A percentile compares a stretch with the other conserved stretches of the same genome.
phyloP scores from a whole-genome alignment of 306 rosid genomes.

The Carpinus fangiana region DNA sequence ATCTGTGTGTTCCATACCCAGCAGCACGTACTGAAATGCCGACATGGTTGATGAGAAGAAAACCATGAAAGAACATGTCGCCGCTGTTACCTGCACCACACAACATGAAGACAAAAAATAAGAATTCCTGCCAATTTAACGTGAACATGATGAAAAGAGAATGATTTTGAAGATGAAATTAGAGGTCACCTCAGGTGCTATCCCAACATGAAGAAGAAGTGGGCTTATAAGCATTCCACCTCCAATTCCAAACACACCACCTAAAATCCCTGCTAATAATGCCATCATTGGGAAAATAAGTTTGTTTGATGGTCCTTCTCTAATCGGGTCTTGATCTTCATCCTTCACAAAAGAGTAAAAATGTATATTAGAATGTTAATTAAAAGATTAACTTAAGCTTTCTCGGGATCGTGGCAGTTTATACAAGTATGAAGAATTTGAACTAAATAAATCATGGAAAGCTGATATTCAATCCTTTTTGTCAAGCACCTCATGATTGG shows the following conservation, averaged over 20 bases:
- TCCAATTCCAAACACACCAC: conserved; percentile 91
- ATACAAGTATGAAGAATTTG: conserved; percentile 6
- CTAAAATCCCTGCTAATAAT: conserved; percentile 67
- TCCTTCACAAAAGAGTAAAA: conserved; percentile 37
- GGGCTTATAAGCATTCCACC: conserved; percentile 97
- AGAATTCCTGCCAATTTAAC: background rate
- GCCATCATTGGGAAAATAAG: conserved; percentile 76
- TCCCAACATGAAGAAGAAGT: conserved; percentile 81
- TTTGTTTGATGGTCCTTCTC: conserved; percentile 40
- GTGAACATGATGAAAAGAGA: too few species aligned
- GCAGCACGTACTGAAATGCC: conserved; percentile 64
- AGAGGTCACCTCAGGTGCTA: conserved; percentile 68
- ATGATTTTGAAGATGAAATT: background rate
- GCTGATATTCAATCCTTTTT: background rate
- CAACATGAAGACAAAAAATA: background rate
- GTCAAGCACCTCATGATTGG: conserved; percentile 44
- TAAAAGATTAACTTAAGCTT: too few species aligned
- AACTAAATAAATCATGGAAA: background rate
- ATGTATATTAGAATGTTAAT: background rate
- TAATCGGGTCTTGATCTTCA: conserved; percentile 10
- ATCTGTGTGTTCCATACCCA: conserved; percentile 72
- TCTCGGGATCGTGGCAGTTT: too few species aligned
- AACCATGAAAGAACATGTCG: conserved; percentile 93
- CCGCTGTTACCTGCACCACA: conserved; percentile 64
- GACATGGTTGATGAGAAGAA: conserved; percentile 91